Evolutionary conservation across 2,329 filamentous ascomycete species (phyloP).

Genomic region (Neocatenulostroma microsporum): DNA sequence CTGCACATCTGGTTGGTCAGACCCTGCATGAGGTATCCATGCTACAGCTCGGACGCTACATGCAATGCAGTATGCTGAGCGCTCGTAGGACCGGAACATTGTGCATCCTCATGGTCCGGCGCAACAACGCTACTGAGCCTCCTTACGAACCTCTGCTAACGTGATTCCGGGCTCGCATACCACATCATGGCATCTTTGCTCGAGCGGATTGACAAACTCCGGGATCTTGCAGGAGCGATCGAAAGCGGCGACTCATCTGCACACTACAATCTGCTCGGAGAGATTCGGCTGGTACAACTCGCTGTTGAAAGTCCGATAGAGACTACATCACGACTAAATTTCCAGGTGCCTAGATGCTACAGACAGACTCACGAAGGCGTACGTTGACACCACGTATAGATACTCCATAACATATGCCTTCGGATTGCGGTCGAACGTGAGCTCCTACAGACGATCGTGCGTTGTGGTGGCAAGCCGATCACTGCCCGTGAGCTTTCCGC

Average conservation of each 20-base stretch:
- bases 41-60: no score
- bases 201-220: neutral
- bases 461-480: neutral
- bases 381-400: no score
- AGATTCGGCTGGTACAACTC: conserved; percentile 6
- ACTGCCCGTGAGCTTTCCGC: conserved; percentile 4
- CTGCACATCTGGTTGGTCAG: no score
- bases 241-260: neutral
- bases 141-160: no score
- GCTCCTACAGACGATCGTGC: conserved; percentile 4
- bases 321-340: conserved; percentile 4
- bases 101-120: no score
- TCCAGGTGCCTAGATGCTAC: conserved; percentile 4
- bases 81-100: no score
- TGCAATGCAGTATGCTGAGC: no score
- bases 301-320: conserved; percentile 7
- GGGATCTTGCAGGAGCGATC: neutral
- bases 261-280: conserved; percentile 3
- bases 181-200: neutral
- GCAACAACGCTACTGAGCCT: no score
- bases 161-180: no score
- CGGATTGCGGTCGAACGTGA: conserved; percentile 4
- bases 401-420: conserved; percentile 8
- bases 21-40: no score
- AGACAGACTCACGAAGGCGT: no score